Conservation (phyloP, 306 rosid genomes). For the Oxytropis ochrocephala region DNA sequence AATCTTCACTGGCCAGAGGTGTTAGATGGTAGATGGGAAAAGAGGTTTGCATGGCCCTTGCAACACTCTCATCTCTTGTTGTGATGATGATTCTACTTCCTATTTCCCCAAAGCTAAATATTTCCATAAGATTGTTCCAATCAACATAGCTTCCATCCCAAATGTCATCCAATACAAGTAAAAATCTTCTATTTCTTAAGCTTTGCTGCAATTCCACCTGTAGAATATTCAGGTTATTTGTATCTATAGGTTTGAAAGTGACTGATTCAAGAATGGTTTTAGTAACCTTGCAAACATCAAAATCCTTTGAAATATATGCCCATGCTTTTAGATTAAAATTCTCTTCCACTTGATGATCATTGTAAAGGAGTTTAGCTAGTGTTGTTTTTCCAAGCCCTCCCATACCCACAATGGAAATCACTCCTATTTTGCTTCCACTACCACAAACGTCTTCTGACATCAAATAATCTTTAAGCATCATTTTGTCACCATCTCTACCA, state of each 20-base stretch:
- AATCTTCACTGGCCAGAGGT: slow-evolving; percentile 21
- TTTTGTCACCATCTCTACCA: neutral
- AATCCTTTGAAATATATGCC: slow-evolving; percentile 1
- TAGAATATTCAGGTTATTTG: neutral
- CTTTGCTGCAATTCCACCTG: slow-evolving; percentile 20
- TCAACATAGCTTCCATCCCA: slow-evolving; percentile 32
- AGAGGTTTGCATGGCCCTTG: slow-evolving; percentile 24
- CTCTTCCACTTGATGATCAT: neutral
- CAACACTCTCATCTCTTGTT: slow-evolving; percentile 24
- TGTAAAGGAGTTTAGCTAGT: neutral
- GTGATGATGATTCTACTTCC: slow-evolving; percentile 7
- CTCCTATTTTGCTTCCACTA: neutral
- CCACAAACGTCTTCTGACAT: neutral
- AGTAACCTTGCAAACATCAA: neutral
- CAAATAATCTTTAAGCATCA: neutral
- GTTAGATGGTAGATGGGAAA: slow-evolving; percentile 22
- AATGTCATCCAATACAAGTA: slow-evolving; percentile 40
- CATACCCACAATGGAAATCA: neutral
- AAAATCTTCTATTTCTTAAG: slow-evolving; percentile 19
- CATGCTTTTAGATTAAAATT: neutral
- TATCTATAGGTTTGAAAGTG: neutral
- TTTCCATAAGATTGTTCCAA: slow-evolving; percentile 25
- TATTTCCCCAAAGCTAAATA: neutral
- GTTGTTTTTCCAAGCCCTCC: slow-evolving; percentile 8
- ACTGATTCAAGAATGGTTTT: neutral